Base-by-base conservation (phyloP, 768 basidiomycete species). In the Termitomyces sp. region DNA sequence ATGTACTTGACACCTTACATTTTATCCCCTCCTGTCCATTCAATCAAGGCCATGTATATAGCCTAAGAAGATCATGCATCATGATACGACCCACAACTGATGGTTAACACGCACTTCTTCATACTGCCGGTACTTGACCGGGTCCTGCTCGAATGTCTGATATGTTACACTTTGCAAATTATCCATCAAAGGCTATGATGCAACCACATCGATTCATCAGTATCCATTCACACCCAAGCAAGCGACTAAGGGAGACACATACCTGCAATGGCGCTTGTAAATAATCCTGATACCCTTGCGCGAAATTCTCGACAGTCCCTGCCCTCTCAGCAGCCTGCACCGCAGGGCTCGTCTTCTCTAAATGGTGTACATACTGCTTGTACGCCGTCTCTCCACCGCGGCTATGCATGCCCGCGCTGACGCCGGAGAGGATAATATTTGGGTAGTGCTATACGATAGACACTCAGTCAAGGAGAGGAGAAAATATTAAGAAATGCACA, bases 101-200 rank as follows among this genome's bases (percentile, higher is more conserved):
- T 7, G 8, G 28, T 18, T 33, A 18, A 16, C 20, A 66, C 75
- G 35, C 52, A 89, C 92, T 82, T 96, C 92, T 77, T 99, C 97
- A 71, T 99, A 99, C 68, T 93, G 89, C 59, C 82, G 75, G 71
- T 99, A 99, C 74, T 99, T 99, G 62, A 98, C 88, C 3, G 97
- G 96, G 77, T 98, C 97, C 71, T 94, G 87, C 70, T 99, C 97
- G 69, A 99, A 99, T 2, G 93, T 94, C 71, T 98, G 94, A 74
- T 99, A 99, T 12, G 95, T 98, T 65, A 90, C 84, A 67, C 94
- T 96, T 70, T 92, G 93, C 58, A 99, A 76, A 75, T 99, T 96
- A 69, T 99, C 96, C 95, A 96, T 96, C 68, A 99, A 74, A 24
- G 97, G 97, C 91, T 96, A 66, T 58, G 63, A 66, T 58, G 63